Base-by-base conservation (phyloP, 768 basidiomycete genomes). In the Atractiella rhizophila region DNA sequence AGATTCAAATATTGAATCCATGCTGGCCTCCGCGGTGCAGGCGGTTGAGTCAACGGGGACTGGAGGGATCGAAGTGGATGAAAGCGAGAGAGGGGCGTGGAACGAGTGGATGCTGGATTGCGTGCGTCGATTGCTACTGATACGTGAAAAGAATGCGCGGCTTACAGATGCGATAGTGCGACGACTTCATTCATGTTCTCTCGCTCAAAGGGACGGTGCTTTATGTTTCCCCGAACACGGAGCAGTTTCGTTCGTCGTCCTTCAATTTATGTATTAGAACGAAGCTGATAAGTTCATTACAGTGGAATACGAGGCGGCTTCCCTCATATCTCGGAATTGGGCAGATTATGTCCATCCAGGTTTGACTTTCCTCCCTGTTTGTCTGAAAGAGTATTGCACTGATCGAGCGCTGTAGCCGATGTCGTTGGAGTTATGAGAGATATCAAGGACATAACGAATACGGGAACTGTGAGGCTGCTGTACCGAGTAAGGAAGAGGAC, bases 131-230 rank as follows among this genome's bases (percentile, higher is more conserved):
- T 30, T 43, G 56, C 51, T 42, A 13, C 18, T 28, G 25, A 4
- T 15, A 28, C 19, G 8, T 15, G 1, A 13, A 15, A 15, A 10
- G 41, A n/a, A n/a, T n/a, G n/a, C n/a, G n/a, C n/a, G n/a, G n/a
- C 6, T 12, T 13, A 29, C 38, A 39, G 7, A 42, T 29, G 45
- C 39, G 24, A 46, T 29, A 62, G 41, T 48, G 39, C 36, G 46
- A 47, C 48, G 88, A 94, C 56, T 80, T 88, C 55, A 63, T 91
- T 19, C 76, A 78, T 54, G 85, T 94, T 40, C 66, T 98, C 29
- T 83, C 79, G 2, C 70, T 91, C 50, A 86, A 94, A 55, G 88
- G 88, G 23, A 65, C 68, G 13, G 83, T 96, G 59, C 71, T 88
- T 35, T 98, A 91, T 56, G 78, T 82, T 38, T 79, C 82, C 0